Percentiles rank a stretch among this genome's conserved stretches.
These are phyloP conservation scores for Talaromyces piceae DNA, from an alignment of 2,329 filamentous ascomycete species.

Conservation along the genomic window DNA sequence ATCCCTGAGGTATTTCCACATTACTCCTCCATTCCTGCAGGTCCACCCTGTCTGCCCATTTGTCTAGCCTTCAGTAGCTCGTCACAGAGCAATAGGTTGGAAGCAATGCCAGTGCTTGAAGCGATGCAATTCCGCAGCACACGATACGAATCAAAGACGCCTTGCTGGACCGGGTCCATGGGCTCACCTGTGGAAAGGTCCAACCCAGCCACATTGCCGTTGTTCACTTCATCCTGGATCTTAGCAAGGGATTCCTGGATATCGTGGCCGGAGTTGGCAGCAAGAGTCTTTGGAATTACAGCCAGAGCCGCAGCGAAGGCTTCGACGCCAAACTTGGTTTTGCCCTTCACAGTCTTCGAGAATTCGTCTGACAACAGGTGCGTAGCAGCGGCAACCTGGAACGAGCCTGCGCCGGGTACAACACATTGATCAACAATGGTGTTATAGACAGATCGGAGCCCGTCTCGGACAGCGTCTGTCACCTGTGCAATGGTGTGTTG, in stretches of 20 bases:
- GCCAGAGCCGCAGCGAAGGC: conserved; percentile 93
- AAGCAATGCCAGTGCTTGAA: conserved; percentile 89
- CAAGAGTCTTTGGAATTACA: conserved; percentile 94
- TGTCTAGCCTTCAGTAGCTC: conserved; percentile 96
- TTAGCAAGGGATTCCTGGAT: conserved; percentile 88
- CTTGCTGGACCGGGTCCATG: conserved; percentile 89
- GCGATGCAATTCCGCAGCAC: conserved; percentile 90
- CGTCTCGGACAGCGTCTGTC: conserved; percentile 91
- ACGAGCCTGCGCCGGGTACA: conserved; percentile 87
- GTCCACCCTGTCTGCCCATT: conserved; percentile 56
- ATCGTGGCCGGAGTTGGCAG: conserved; percentile 91
- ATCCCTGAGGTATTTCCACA: neutral
- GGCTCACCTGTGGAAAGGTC: conserved; percentile 80
- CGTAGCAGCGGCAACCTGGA: conserved; percentile 86
- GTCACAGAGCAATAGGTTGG: conserved; percentile 89
- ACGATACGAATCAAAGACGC: conserved; percentile 93
- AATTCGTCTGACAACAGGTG: conserved; percentile 84
- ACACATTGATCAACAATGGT: conserved; percentile 98
- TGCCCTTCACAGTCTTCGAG: conserved; percentile 87
- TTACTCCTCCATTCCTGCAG: conserved; percentile 38
- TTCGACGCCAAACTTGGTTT: conserved; percentile 90
- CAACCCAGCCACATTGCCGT: conserved; percentile 80
- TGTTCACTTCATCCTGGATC: conserved; percentile 75
- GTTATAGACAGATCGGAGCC: conserved; percentile 94
- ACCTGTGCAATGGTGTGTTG: conserved; percentile 94